Evolutionary conservation across 2,329 filamentous ascomycete genomes (phyloP), one percentile per base, ranked within the genome.

Genomic region (Paracamarosporium sp.): DNA sequence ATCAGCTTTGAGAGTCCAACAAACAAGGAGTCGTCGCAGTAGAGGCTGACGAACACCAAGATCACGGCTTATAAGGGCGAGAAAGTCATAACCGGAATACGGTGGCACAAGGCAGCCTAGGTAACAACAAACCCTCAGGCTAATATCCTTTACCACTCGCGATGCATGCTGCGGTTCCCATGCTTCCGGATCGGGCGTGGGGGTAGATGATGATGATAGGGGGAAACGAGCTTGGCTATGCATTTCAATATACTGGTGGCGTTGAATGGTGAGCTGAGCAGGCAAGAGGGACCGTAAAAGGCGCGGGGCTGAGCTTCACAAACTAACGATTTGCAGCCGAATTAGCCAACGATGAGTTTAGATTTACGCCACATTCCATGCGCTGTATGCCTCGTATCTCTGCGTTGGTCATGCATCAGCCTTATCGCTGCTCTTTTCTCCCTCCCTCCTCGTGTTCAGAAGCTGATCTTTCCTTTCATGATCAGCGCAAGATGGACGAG

Each of bases 401-500:
- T 41, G 22, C 15, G 38, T 9, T 41, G 17, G 9, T 13, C 38
- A 41, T 20, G 17, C 6, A 22, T 41, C 38, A 41, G 17, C 38
- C 38, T 41, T 9, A 9, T 41, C 22, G 38, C 22, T 24, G 11
- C 38, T 41, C 38, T 41, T 41, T 41, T 7, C n/a, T 17, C 11
- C 17, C 38, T 41, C 22, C 38, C 12, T 7, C 3, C n/a, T 41
- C 38, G 38, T 4, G 17, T 17, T 5, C 38, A 20, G 22, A 13
- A 20, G 22, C 9, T 41, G 38, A 17, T 11, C 17, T 22, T 41
- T 22, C 9, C 38, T 24, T 24, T 17, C 8, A 20, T 12, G 28
- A 48, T 48, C 27, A 12, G 45, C 45, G 28, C 20, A 57, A 58
- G 24, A 55, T 55, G 31, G 33, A 35, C 33, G 33, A 35, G n/a